Evolutionary conservation across 2,329 filamentous ascomycete genomes (phyloP), one percentile per base, ranked within the genome.

Genomic region (Penicillium sp.): DNA sequence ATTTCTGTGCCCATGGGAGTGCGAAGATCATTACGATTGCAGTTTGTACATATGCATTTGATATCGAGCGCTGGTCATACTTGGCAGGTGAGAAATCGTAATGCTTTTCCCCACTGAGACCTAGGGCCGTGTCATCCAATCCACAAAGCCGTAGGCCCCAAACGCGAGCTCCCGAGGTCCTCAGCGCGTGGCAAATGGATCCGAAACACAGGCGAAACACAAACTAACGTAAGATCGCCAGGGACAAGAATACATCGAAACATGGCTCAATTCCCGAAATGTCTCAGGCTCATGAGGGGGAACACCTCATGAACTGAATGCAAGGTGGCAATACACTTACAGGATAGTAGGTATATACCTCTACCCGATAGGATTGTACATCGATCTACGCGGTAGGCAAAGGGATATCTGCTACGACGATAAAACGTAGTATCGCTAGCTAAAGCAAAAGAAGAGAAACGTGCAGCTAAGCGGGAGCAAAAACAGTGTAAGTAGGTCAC

Each of bases 171-270:
- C 8, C 8, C 27, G 27, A 14, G 23, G n/a, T 22, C 29, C 10
- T 28, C 26, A 24, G 27, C 6, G 32, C 40, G 43, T 47, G 48
- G 48, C 48, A 38, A 45, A 44, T 28, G 16, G 9, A 11, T 24
- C 36, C 44, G 47, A 50, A 52, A 55, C 49, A 44, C 27, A 27
- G 45, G 32, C 42, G 46, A 52, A 50, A 52, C 50, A 50, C 37
- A 40, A 46, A 49, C 32, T 32, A 44, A 49, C 44, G 44, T 50
- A 16, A 52, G 22, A 24, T 37, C 20, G 18, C 35, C 37, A 42
- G 42, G 36, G 40, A 45, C 48, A 45, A 43, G 46, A 42, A 42
- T 51, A 51, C 41, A 40, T n/a, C n/a, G n/a, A n/a, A n/a, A n/a
- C n/a, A 26, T 14, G 42, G 44, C 47, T 47, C 44, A 6, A 18